These are phyloP conservation scores for Bipolaris sorokiniana DNA, from an alignment of 2,329 filamentous ascomycete species.

Conservation along the genomic window DNA sequence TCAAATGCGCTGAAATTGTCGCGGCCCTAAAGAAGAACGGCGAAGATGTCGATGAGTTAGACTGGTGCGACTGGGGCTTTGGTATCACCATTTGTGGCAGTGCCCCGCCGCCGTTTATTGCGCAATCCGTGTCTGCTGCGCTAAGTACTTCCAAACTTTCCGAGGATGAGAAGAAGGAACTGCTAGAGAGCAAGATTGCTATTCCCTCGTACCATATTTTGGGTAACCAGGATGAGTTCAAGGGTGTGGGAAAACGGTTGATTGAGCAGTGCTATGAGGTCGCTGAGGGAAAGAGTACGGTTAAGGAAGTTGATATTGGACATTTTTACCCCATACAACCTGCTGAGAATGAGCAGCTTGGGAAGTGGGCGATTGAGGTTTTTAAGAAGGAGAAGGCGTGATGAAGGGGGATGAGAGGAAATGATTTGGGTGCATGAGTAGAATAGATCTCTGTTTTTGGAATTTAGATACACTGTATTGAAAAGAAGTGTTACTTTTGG, in stretches of 20 bases:
- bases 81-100: constrained; percentile 33
- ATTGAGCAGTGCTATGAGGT: constrained; percentile 37
- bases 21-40: constrained; percentile 14
- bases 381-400: neutral
- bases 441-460: neutral
- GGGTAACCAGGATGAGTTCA: constrained; percentile 45
- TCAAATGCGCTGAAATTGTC: constrained; percentile 34
- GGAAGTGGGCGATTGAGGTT: constrained; percentile 31
- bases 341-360: constrained; percentile 41
- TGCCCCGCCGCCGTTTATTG: constrained; percentile 41
- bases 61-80: constrained; percentile 31
- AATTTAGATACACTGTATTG: neutral
- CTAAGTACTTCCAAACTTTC: constrained; percentile 15
- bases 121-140: constrained; percentile 12
- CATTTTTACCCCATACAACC: constrained; percentile 45
- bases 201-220: constrained; percentile 43
- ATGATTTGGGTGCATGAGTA: neutral
- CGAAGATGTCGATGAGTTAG: neutral
- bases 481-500: neutral
- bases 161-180: constrained; percentile 15
- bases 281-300: constrained; percentile 30
- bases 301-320: constrained; percentile 40
- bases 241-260: constrained; percentile 41
- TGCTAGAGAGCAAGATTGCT: constrained; percentile 27
- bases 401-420: neutral